Evolutionary conservation across 2,329 filamentous ascomycete genomes (phyloP).

Genomic region (Colletotrichum costaricense): DNA sequence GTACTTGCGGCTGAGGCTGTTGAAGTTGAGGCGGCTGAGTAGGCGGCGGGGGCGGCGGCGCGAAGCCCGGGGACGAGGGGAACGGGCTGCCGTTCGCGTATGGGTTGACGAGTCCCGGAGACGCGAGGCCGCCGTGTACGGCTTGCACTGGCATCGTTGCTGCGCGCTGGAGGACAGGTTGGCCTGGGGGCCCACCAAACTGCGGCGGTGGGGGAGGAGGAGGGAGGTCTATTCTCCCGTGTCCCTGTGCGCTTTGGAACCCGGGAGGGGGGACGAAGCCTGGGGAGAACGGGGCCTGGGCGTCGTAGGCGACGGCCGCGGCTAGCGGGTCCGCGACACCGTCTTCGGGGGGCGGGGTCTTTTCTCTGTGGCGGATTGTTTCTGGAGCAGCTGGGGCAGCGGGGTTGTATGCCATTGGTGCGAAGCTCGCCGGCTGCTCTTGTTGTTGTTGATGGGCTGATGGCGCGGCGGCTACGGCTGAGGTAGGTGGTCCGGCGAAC

Average conservation of each 20-base stretch:
- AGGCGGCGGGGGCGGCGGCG: conserved; percentile 49
- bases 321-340: conserved; percentile 68
- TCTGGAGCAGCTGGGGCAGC: conserved; percentile 82
- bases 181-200: conserved; percentile 50
- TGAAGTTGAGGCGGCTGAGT: conserved; percentile 29
- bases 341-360: conserved; percentile 82
- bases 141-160: conserved; percentile 57
- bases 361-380: conserved; percentile 77
- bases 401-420: conserved; percentile 81
- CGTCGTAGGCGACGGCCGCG: conserved; percentile 68
- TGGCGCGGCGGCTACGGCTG: conserved; percentile 39
- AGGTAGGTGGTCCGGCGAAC: conserved; percentile 56
- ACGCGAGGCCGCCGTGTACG: conserved; percentile 48
- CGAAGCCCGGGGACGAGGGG: conserved; percentile 56
- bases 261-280: conserved; percentile 61
- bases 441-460: conserved; percentile 14
- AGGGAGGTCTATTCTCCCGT: conserved; percentile 40
- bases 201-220: conserved; percentile 50
- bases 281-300: conserved; percentile 63
- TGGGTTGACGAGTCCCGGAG: conserved; percentile 54
- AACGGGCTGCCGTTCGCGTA: conserved; percentile 59
- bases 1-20: conserved; percentile 36
- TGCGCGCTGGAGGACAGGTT: conserved; percentile 60
- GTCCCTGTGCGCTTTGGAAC: conserved; percentile 54
- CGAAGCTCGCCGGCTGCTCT: conserved; percentile 58